Conservation (phyloP, 345 rosid species). For the Capsella bursapastoris region DNA sequence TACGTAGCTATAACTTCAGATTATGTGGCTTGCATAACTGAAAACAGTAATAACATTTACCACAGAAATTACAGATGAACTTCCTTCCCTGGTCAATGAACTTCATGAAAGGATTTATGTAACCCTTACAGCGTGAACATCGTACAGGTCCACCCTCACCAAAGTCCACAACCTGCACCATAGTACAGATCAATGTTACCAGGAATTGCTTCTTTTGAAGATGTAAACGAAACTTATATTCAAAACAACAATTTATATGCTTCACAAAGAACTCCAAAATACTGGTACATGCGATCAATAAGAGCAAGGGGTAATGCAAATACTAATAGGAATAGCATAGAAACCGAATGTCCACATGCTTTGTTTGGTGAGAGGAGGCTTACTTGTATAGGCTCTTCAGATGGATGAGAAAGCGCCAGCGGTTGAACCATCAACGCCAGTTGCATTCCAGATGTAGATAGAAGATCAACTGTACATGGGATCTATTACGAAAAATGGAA, state of each 20-base stretch:
- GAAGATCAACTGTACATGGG: conserved; percentile 94
- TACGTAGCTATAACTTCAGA: conserved; percentile 9
- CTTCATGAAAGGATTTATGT: conserved; percentile 92
- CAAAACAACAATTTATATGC: conserved; percentile 17
- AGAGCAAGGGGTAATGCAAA: conserved; percentile 1
- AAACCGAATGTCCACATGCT: conserved; percentile 1
- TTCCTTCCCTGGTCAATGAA: conserved; percentile 89
- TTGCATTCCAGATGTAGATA: conserved; percentile 95
- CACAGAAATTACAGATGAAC: conserved; percentile 88
- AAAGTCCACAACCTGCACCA: conserved; percentile 80
- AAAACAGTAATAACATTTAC: conserved; percentile 47
- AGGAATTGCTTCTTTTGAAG: conserved; percentile 12
- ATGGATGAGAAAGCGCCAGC: conserved; percentile 91
- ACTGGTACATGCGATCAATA: conserved; percentile 16
- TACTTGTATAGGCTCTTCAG: conserved; percentile 98
- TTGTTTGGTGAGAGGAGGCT: conserved; percentile 29
- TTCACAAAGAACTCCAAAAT: conserved; percentile 21
- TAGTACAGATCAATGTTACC: conserved; percentile 28
- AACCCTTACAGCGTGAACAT: conserved; percentile 95
- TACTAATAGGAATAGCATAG: conserved; percentile 7
- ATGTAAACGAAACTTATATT: conserved; percentile 13
- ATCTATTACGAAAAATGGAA: conserved; percentile 56
- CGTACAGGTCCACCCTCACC: conserved; percentile 93
- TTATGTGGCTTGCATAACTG: conserved; percentile 25
- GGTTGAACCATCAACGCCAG: conserved; percentile 93